phyloP scores from a whole-genome alignment of 805 yeast species.

The Yarrowia sp. region DNA sequence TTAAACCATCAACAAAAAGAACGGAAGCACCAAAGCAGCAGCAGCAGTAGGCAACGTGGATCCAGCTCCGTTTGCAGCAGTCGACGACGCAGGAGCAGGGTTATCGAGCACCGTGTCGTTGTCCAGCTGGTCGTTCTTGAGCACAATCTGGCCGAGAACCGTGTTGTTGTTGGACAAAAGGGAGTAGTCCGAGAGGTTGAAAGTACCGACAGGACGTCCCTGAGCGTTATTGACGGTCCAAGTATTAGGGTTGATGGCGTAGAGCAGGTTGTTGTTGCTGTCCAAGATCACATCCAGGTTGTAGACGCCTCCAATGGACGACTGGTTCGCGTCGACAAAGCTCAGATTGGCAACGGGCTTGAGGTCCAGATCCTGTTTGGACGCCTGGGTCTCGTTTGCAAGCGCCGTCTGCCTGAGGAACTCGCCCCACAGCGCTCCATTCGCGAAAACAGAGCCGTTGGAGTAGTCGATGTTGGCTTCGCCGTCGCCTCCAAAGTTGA shows the following conservation, averaged over 20 bases:
- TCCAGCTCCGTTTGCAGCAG: not conserved
- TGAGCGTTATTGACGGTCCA: not conserved
- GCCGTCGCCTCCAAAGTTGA: not conserved
- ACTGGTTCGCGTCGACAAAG: not conserved
- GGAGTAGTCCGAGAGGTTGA: not conserved
- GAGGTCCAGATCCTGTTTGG: not conserved
- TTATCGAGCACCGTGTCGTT: not conserved
- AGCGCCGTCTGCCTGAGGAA: not conserved
- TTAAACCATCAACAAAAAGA: not conserved
- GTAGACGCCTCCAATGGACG: not conserved
- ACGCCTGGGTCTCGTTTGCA: not conserved
- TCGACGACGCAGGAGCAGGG: not conserved
- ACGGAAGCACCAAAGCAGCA: slow-evolving; percentile 8
- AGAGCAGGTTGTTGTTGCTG: not conserved
- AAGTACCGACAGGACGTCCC: not conserved
- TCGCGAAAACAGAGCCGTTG: not conserved
- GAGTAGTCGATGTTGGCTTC: not conserved
- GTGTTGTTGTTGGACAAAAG: not conserved
- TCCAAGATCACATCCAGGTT: not conserved
- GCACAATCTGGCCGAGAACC: not conserved
- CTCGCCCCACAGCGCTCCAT: not conserved
- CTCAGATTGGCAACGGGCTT: not conserved
- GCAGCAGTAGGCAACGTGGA: slow-evolving; percentile 6
- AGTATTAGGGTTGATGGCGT: slow-evolving; percentile 7
- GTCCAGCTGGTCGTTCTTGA: not conserved